Percentiles rank a stretch among this genome's conserved stretches.
Evolutionary conservation across 2,329 filamentous ascomycete genomes (phyloP).

Genomic region (Elsinoe australis): DNA sequence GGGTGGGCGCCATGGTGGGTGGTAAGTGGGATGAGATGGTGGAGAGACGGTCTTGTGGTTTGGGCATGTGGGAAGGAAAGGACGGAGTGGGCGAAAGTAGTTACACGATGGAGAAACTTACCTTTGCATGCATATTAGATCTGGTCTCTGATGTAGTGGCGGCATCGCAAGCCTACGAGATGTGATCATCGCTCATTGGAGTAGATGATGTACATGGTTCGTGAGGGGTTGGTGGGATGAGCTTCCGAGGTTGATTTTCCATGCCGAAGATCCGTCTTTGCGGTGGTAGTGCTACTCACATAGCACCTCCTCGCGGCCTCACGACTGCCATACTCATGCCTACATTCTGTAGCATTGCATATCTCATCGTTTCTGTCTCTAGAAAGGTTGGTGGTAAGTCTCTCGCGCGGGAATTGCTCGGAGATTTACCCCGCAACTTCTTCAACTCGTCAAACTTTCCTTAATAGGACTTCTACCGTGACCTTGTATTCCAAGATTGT

Average conservation of each 20-base stretch:
- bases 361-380: no score
- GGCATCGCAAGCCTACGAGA: constrained; percentile 4
- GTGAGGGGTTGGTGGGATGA: constrained; percentile 15
- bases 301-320: no score
- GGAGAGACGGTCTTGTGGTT: not conserved
- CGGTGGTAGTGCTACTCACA: not conserved
- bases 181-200: constrained; percentile 8
- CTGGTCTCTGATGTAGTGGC: not conserved
- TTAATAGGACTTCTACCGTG: not conserved
- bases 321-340: no score
- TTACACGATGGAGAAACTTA: not conserved
- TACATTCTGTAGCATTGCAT: no score
- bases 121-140: not conserved
- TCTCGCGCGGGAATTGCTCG: not conserved
- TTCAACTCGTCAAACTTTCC: constrained; percentile 2
- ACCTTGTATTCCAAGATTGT: not conserved
- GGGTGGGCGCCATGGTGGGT: not conserved
- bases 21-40: not conserved
- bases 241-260: constrained; percentile 3
- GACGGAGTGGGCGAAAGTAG: not conserved
- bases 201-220: constrained; percentile 7
- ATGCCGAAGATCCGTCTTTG: constrained; percentile 6
- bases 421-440: not conserved
- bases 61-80: not conserved
- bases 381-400: not conserved